These are phyloP conservation scores for Parathielavia appendiculata DNA, from an alignment of 495 filamentous ascomycete genomes.

Conservation along the genomic window DNA sequence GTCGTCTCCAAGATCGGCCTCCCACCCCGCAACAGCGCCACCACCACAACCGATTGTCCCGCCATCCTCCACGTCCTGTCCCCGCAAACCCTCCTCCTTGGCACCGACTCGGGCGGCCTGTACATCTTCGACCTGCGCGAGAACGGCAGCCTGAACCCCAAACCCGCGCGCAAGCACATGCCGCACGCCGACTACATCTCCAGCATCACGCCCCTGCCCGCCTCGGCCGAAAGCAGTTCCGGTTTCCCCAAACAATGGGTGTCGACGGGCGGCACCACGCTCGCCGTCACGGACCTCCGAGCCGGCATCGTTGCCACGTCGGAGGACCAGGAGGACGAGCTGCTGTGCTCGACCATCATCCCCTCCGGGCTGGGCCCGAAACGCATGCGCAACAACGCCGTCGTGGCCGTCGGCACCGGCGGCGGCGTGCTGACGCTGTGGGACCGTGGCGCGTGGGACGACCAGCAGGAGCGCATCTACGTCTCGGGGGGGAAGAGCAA, in stretches of 20 bases:
- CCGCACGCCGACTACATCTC: constrained; percentile 93
- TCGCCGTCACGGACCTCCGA: constrained; percentile 83
- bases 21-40: constrained; percentile 40
- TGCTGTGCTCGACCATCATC: constrained; percentile 73
- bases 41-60: constrained; percentile 55
- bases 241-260: constrained; percentile 91
- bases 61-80: constrained; percentile 74
- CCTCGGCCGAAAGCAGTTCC: constrained; percentile 68
- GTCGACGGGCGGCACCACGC: constrained; percentile 81
- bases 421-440: constrained; percentile 82
- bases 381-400: constrained; percentile 61
- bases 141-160: constrained; percentile 53
- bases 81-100: constrained; percentile 82
- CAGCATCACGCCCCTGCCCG: constrained; percentile 76
- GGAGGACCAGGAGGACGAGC: constrained; percentile 90
- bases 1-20: constrained; percentile 74
- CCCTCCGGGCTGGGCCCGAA: constrained; percentile 55
- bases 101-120: constrained; percentile 80
- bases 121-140: constrained; percentile 86
- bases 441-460: constrained; percentile 91
- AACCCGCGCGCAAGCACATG: constrained; percentile 69
- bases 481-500: constrained; percentile 58
- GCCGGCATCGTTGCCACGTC: constrained; percentile 75
- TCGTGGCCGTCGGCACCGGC: constrained; percentile 73
- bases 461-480: constrained; percentile 82